These are phyloP conservation scores for Tetraselmis striata DNA, from an alignment of 139 green algal species.

Conservation along the genomic window DNA sequence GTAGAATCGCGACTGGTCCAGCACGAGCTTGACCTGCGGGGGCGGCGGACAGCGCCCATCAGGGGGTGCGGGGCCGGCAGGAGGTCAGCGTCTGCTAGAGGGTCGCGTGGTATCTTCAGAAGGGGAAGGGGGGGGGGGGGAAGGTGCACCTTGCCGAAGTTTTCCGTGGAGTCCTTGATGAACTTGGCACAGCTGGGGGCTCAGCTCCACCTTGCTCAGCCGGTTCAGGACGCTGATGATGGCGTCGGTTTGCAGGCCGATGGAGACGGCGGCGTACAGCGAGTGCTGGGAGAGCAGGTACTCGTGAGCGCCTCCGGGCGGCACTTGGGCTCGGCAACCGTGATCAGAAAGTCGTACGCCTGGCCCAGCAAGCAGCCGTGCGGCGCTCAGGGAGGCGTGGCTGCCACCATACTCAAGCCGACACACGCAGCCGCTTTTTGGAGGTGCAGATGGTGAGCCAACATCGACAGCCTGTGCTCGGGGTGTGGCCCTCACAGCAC, in stretches of 20 bases:
- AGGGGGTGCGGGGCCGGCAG: background rate
- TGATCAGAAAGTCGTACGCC: slow-evolving; percentile 97
- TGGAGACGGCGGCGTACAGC: slow-evolving; percentile 93
- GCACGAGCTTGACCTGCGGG: slow-evolving; percentile 87
- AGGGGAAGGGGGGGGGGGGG: no score
- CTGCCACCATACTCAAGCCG: no score
- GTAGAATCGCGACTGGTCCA: slow-evolving; percentile 91
- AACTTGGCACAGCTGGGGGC: slow-evolving; percentile 68
- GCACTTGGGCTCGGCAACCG: slow-evolving; percentile 91
- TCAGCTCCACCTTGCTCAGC: slow-evolving; percentile 70
- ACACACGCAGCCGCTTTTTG: no score
- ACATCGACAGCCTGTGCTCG: no score
- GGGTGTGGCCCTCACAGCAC: no score
- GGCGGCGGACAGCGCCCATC: background rate
- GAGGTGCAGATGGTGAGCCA: no score
- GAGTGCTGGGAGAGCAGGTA: slow-evolving; percentile 94
- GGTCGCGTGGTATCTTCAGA: no score
- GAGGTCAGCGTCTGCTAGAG: no score
- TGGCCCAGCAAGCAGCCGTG: no score
- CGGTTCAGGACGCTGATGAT: slow-evolving; percentile 86
- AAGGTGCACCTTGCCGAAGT: slow-evolving; percentile 86
- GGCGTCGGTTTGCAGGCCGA: slow-evolving; percentile 85
- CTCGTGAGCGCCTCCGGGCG: slow-evolving; percentile 87
- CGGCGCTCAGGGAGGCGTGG: no score
- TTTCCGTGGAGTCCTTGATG: slow-evolving; percentile 78